phyloP scores from a whole-genome alignment of 306 rosid species.

The Lithocarpus polystachyus region DNA sequence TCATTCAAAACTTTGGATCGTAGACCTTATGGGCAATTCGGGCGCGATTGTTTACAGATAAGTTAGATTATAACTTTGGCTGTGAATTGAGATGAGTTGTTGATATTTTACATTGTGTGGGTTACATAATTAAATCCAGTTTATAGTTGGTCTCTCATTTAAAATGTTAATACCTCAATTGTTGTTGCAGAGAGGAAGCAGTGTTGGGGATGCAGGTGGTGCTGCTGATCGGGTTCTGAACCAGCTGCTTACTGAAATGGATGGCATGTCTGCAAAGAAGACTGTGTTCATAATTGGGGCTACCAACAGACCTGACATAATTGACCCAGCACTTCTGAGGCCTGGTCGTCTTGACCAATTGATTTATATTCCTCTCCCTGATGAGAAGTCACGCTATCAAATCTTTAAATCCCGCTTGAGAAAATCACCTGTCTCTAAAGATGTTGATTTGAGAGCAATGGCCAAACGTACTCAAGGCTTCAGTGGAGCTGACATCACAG shows the following conservation, averaged over 20 bases:
- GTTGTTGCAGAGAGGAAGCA: slow-evolving; percentile 45
- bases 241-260: slow-evolving; percentile 61
- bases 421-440: slow-evolving; percentile 50
- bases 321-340: slow-evolving; percentile 56
- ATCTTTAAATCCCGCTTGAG: slow-evolving; percentile 59
- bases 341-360: slow-evolving; percentile 60
- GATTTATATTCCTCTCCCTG: slow-evolving; percentile 64
- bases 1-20: background rate
- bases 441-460: slow-evolving; percentile 51
- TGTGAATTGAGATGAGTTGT: background rate
- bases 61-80: background rate
- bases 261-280: slow-evolving; percentile 55
- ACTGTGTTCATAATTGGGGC: slow-evolving; percentile 62
- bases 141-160: background rate
- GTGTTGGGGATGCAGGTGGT: slow-evolving; percentile 56
- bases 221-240: slow-evolving; percentile 56
- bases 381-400: slow-evolving; percentile 48
- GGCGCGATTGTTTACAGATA: background rate
- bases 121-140: background rate
- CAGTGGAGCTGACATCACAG: slow-evolving; percentile 62
- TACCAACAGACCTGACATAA: slow-evolving; percentile 58
- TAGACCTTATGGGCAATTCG: background rate
- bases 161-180: slow-evolving; percentile 2
- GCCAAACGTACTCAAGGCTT: slow-evolving; percentile 53
- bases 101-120: background rate